phyloP scores from a whole-genome alignment of 73 alveolate species.

The Paramecium caudatum region DNA sequence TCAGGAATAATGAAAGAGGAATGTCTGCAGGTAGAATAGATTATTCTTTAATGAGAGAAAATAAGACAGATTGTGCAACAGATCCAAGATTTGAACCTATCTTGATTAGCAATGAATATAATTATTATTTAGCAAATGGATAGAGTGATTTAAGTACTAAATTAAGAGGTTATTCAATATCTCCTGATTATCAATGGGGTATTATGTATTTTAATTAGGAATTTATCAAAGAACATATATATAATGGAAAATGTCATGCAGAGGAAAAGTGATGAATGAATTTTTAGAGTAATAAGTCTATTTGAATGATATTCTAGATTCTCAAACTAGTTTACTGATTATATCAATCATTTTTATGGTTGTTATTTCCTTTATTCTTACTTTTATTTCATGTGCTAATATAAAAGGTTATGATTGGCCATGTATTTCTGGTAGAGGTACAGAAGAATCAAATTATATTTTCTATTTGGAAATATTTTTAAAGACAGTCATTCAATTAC shows the following conservation, averaged over 20 bases:
- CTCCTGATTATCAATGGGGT: constrained; percentile 42
- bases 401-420: constrained; percentile 49
- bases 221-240: constrained; percentile 44
- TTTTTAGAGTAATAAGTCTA: neutral
- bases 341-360: neutral
- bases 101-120: neutral
- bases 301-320: neutral
- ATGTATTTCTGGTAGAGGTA: constrained; percentile 43
- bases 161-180: constrained; percentile 3
- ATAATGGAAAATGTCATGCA: constrained; percentile 43
- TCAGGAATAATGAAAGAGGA: constrained; percentile 38
- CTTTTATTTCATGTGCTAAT: neutral
- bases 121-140: neutral
- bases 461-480: constrained; percentile 1
- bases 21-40: constrained; percentile 11
- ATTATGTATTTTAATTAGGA: neutral
- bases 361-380: neutral
- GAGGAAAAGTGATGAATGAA: constrained; percentile 20
- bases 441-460: constrained; percentile 41
- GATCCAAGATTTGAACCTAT: constrained; percentile 35
- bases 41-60: constrained; percentile 46
- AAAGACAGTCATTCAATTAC: neutral
- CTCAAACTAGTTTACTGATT: neutral
- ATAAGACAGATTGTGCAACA: constrained; percentile 25
- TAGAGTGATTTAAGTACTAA: neutral